Percentiles rank a stretch among this genome's conserved stretches.
Evolutionary conservation across 2,329 filamentous ascomycete species (phyloP).

Genomic region (Samsoniella hepiali): DNA sequence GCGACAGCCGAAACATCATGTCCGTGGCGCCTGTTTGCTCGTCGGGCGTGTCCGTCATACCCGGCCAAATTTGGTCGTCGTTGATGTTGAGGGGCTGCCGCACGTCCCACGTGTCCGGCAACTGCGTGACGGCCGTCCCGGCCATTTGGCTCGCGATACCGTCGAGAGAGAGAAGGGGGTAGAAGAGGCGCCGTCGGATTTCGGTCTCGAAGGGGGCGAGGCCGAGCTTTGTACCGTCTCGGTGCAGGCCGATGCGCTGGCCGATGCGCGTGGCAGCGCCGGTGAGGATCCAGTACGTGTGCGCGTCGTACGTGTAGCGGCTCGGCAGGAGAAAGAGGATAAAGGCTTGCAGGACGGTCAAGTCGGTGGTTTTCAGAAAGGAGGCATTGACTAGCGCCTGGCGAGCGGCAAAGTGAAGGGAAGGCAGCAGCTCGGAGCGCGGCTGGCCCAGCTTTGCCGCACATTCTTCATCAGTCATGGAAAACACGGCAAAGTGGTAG

Average conservation of each 20-base stretch:
- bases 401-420: slow-evolving; percentile 41
- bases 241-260: slow-evolving; percentile 64
- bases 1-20: slow-evolving; percentile 50
- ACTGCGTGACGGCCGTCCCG: slow-evolving; percentile 50
- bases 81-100: slow-evolving; percentile 56
- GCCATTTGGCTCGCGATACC: slow-evolving; percentile 55
- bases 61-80: slow-evolving; percentile 55
- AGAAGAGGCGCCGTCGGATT: slow-evolving; percentile 66
- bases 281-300: slow-evolving; percentile 58
- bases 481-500: slow-evolving; percentile 39
- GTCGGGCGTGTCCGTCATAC: slow-evolving; percentile 47
- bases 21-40: slow-evolving; percentile 56
- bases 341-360: slow-evolving; percentile 53
- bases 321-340: slow-evolving; percentile 43
- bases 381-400: slow-evolving; percentile 48
- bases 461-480: slow-evolving; percentile 42
- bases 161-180: slow-evolving; percentile 59
- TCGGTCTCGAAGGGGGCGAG: slow-evolving; percentile 62
- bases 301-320: slow-evolving; percentile 46
- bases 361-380: slow-evolving; percentile 48
- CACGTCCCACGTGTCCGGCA: slow-evolving; percentile 52
- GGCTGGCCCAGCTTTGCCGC: slow-evolving; percentile 33
- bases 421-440: slow-evolving; percentile 33
- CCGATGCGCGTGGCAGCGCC: slow-evolving; percentile 61
- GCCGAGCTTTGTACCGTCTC: slow-evolving; percentile 55